Evolutionary conservation across 768 basidiomycete genomes (phyloP).

Genomic region (Punctularia strigosozonata): DNA sequence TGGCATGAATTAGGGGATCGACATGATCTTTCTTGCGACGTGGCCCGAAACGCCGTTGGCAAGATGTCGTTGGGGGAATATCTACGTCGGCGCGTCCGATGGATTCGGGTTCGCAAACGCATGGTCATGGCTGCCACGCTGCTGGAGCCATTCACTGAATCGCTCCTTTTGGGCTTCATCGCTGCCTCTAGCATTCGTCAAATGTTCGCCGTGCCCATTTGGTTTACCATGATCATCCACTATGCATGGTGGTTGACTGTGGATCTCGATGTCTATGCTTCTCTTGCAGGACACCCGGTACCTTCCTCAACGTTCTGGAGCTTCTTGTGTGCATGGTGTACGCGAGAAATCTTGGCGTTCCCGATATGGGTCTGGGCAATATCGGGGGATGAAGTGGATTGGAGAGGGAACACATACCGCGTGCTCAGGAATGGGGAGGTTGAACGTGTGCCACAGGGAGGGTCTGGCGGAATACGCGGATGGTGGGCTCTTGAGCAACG

Average conservation of each 20-base stretch:
- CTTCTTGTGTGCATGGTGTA: slow-evolving; percentile 71
- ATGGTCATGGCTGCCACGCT: slow-evolving; percentile 86
- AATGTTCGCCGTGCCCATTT: slow-evolving; percentile 34
- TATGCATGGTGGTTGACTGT: slow-evolving; percentile 60
- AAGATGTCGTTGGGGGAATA: slow-evolving; percentile 81
- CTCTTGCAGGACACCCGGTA: slow-evolving; percentile 58
- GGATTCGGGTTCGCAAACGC: slow-evolving; percentile 93
- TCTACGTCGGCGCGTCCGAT: slow-evolving; percentile 80
- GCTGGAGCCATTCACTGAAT: slow-evolving; percentile 89
- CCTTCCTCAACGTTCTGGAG: slow-evolving; percentile 32
- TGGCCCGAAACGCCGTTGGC: slow-evolving; percentile 81
- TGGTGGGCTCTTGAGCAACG: too few relatives aligned
- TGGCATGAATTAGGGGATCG: slow-evolving; percentile 89
- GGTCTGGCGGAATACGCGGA: too few relatives aligned
- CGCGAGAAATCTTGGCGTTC: slow-evolving; percentile 72
- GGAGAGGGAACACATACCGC: slow-evolving; percentile 77
- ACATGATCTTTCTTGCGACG: slow-evolving; percentile 86
- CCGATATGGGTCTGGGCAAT: slow-evolving; percentile 85
- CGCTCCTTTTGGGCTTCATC: slow-evolving; percentile 56
- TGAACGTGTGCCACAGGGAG: too few relatives aligned
- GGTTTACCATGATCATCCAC: slow-evolving; percentile 47
- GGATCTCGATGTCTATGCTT: slow-evolving; percentile 74
- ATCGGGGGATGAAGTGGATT: slow-evolving; percentile 66
- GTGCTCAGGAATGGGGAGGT: slow-evolving; percentile 69
- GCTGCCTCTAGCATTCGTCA: slow-evolving; percentile 41